Evolutionary conservation across 805 yeast genomes (phyloP).

Genomic region (Saccharomycopsis capsularis): DNA sequence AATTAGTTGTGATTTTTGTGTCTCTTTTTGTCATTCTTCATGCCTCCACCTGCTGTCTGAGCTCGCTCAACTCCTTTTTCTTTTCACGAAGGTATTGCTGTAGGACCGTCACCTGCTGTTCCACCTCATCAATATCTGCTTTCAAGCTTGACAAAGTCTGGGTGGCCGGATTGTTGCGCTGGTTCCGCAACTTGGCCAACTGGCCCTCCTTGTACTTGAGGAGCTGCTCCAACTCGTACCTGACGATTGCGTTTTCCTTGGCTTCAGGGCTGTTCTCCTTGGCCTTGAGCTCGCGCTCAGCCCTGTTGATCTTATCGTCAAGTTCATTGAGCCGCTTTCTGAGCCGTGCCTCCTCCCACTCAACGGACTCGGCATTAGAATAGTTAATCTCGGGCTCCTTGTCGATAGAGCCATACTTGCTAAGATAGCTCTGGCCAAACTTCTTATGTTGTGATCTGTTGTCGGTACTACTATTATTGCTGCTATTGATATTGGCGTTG

Average conservation of each 20-base stretch:
- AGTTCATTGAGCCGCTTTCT: constrained; percentile 71
- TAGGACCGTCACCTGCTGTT: constrained; percentile 66
- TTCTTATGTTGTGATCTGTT: constrained; percentile 27
- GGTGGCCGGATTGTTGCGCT: constrained; percentile 22
- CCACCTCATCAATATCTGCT: constrained; percentile 59
- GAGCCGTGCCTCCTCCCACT: constrained; percentile 87
- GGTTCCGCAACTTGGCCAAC: constrained; percentile 35
- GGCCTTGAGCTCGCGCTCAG: constrained; percentile 41
- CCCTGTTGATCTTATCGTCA: constrained; percentile 56
- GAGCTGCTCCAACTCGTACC: constrained; percentile 73
- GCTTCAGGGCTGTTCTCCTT: constrained; percentile 28
- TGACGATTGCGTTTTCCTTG: constrained; percentile 30
- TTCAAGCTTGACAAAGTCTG: neutral
- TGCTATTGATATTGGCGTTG: constrained; percentile 19
- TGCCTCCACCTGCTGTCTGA: constrained; percentile 29
- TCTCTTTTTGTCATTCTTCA: no score
- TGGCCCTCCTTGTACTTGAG: constrained; percentile 68
- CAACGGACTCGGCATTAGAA: constrained; percentile 52
- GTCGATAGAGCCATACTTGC: constrained; percentile 44
- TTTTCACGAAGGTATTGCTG: constrained; percentile 61
- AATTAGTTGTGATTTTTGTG: no score
- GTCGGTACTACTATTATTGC: constrained; percentile 23
- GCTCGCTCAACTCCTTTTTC: constrained; percentile 48
- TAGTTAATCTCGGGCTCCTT: constrained; percentile 14
- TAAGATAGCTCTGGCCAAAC: constrained; percentile 51